These are phyloP conservation scores for Penicillium argentinense DNA, from an alignment of 495 filamentous ascomycete species.

Conservation along the genomic window DNA sequence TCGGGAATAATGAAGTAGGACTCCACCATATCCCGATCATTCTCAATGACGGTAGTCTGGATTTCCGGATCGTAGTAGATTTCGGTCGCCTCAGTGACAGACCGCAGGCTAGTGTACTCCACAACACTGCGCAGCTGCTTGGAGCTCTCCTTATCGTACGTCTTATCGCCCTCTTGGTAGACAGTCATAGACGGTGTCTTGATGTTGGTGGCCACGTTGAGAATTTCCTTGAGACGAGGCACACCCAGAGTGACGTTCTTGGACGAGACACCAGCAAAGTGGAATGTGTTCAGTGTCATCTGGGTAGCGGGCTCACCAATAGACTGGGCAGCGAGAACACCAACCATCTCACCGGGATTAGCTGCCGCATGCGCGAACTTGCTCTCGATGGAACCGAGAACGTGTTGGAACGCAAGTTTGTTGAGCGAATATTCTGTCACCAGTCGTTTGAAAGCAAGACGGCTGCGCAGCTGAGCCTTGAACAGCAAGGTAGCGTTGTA, in stretches of 20 bases:
- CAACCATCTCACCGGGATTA: conserved; percentile 96
- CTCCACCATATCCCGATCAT: conserved; percentile 90
- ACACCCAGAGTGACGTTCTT: conserved; percentile 99
- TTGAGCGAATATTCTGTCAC: conserved; percentile 81
- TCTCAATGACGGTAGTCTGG: conserved; percentile 76
- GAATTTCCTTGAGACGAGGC: conserved; percentile 97
- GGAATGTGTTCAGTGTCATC: conserved; percentile 99
- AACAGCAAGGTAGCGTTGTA: conserved; percentile 83
- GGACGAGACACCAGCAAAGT: conserved; percentile 98
- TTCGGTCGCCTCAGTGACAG: conserved; percentile 86
- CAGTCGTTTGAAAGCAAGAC: conserved; percentile 86
- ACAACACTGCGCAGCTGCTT: conserved; percentile 83
- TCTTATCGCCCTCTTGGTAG: conserved; percentile 63
- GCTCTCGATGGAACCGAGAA: conserved; percentile 86
- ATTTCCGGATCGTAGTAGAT: conserved; percentile 98
- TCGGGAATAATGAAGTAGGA: conserved; percentile 97
- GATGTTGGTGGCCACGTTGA: conserved; percentile 95
- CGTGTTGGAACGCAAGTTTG: conserved; percentile 89
- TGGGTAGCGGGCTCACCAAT: conserved; percentile 99
- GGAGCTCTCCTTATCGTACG: conserved; percentile 70
- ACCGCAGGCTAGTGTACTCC: conserved; percentile 93
- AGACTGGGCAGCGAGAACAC: conserved; percentile 94
- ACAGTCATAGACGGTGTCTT: conserved; percentile 98
- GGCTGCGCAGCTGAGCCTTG: conserved; percentile 87
- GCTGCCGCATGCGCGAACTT: conserved; percentile 80